Percentiles rank a stretch among this genome's conserved stretches.
These are phyloP conservation scores for Colletotrichum lini DNA, from an alignment of 2,329 filamentous ascomycete genomes.

Conservation along the genomic window DNA sequence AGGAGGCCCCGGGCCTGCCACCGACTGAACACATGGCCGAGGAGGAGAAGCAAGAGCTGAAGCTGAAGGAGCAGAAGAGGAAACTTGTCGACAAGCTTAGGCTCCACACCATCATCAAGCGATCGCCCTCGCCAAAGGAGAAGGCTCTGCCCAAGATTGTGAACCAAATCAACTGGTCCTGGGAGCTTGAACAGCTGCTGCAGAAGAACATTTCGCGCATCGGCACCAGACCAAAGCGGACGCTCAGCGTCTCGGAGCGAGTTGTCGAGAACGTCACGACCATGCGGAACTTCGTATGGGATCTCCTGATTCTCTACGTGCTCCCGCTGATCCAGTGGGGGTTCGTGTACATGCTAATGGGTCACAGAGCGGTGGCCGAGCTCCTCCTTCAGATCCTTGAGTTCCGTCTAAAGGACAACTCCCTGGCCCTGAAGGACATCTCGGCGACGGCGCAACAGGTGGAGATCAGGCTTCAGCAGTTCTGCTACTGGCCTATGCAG, in stretches of 20 bases:
- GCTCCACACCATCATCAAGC: conserved; percentile 86
- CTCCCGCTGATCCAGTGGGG: conserved; percentile 81
- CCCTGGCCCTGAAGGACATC: conserved; percentile 91
- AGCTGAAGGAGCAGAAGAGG: conserved; percentile 71
- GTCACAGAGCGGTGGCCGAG: conserved; percentile 86
- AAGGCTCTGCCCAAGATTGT: conserved; percentile 84
- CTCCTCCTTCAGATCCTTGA: conserved; percentile 84
- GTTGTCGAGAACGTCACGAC: conserved; percentile 95
- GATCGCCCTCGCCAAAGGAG: conserved; percentile 85
- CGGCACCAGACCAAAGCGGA: conserved; percentile 83
- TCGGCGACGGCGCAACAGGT: conserved; percentile 98
- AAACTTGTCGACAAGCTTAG: conserved; percentile 88
- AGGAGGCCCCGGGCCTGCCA: conserved; percentile 58
- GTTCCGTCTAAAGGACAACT: conserved; percentile 84
- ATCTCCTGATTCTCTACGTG: conserved; percentile 80
- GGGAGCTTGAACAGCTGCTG: conserved; percentile 87
- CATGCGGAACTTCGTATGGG: conserved; percentile 83
- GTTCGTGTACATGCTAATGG: conserved; percentile 85
- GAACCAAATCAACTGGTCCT: conserved; percentile 96
- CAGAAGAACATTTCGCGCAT: conserved; percentile 93
- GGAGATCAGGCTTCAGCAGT: conserved; percentile 96
- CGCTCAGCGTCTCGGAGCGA: conserved; percentile 92
- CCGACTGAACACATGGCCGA: conserved; percentile 73
- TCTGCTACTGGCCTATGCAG: conserved; percentile 99
- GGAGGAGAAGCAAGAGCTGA: conserved; percentile 76